Conservation (phyloP, 257 asterid genomes). For the Ehretia macrophylla region DNA sequence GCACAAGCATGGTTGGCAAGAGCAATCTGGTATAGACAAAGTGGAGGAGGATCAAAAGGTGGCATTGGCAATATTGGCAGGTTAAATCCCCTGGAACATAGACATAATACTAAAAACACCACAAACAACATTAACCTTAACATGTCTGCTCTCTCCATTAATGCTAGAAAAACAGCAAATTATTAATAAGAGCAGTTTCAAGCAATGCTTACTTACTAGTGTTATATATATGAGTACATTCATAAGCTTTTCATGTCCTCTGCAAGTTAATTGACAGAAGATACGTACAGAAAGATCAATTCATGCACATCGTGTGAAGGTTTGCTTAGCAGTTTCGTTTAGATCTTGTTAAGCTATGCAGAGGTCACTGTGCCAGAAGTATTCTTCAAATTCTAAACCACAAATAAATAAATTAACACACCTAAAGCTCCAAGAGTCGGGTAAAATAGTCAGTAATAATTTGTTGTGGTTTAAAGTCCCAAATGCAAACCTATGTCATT, state of each 20-base stretch:
- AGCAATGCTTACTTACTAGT: constrained; percentile 4
- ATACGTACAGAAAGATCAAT: too few relatives aligned
- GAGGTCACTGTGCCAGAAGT: too few relatives aligned
- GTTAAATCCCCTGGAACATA: constrained; percentile 33
- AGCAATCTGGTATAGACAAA: constrained; percentile 52
- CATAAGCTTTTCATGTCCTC: constrained; percentile 54
- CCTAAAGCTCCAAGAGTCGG: too few relatives aligned
- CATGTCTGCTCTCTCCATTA: constrained; percentile 41
- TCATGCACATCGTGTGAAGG: too few relatives aligned
- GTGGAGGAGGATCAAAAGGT: constrained; percentile 29
- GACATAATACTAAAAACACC: constrained; percentile 31
- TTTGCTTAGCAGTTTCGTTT: too few relatives aligned
- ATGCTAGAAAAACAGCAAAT: constrained; percentile 5
- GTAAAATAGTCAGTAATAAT: too few relatives aligned
- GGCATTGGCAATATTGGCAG: constrained; percentile 14
- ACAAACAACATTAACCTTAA: constrained; percentile 24
- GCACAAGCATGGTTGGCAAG: constrained; percentile 69
- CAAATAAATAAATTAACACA: too few relatives aligned
- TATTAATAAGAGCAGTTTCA: not conserved
- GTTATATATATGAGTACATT: constrained; percentile 36
- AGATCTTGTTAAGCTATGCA: too few relatives aligned
- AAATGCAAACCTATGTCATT: too few relatives aligned
- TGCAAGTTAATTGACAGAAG: too few relatives aligned
- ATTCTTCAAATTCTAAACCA: too few relatives aligned
- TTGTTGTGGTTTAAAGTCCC: too few relatives aligned